Evolutionary conservation across 108 stramenopile species (phyloP), one percentile per base, ranked within the genome.

Genomic region (Nannochloropsis oceanica): DNA sequence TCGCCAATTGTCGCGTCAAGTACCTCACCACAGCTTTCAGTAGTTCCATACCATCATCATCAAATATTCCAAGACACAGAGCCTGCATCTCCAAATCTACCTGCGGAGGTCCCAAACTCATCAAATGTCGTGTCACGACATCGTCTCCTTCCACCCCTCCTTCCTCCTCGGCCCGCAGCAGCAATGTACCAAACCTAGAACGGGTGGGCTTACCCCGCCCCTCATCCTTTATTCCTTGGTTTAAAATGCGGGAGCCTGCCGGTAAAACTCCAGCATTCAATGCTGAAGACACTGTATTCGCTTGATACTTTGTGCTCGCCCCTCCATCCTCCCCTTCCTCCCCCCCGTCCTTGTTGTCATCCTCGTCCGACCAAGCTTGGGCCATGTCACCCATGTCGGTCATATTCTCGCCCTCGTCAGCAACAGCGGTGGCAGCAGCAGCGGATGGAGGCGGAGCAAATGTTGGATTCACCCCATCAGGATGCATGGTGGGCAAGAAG

Each of bases 401-500:
- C n/a, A n/a, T n/a, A 73, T 73, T n/a, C 59, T 18, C 59, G 8
- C 59, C 59, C 22, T 73, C 9, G 5, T 73, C 59, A n/a, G 5
- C 0, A 2, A 9, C n/a, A 18, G 22, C 59, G 10, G 7, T 73
- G 18, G 59, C n/a, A n/a, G n/a, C 5, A 73, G 59, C 59, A 2
- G 18, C 59, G 59, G 22, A n/a, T 73, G 59, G 18, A n/a, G 59
- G 59, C 5, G 59, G 59, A n/a, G 59, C 59, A n/a, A 73, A 73
- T n/a, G 59, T 73, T 7, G 59, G 59, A n/a, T n/a, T 73, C 22
- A 73, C 90, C 13, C 44, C 88, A 12, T 44, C 14, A 34, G 34
- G 34, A 85, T 83, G 88, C 83, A 86, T 88, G 91, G 94, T 96
- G 87, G 97, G 95, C 79, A 99, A 91, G 86, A 99, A 99, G 91